phyloP scores from a whole-genome alignment of 1,284 basidiomycete species.

The Pseudomicrostroma phylloplanum region DNA sequence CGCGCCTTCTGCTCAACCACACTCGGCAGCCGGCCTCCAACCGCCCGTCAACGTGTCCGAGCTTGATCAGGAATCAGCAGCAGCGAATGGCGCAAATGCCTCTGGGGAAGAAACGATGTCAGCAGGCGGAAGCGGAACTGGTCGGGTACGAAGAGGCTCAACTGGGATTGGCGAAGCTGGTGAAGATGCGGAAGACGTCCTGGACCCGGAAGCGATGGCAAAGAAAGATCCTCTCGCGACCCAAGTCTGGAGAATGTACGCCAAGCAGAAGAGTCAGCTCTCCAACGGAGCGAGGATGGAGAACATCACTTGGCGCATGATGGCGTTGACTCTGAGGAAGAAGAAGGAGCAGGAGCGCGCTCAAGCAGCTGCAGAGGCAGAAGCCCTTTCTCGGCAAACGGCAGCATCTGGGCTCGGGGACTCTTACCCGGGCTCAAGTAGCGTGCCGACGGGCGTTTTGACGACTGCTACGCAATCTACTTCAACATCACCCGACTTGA shows the following conservation, averaged over 20 bases:
- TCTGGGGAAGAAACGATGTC: not conserved
- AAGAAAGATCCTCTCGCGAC: slow-evolving; percentile 80
- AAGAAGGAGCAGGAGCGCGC: slow-evolving; percentile 55
- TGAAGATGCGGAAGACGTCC: slow-evolving; percentile 21
- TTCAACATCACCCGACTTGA: slow-evolving; percentile 7
- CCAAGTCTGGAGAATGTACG: slow-evolving; percentile 95
- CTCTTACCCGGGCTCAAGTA: not conserved
- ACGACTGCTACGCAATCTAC: not conserved
- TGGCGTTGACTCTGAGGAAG: slow-evolving; percentile 85
- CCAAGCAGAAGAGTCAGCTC: slow-evolving; percentile 74
- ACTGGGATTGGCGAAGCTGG: slow-evolving; percentile 26
- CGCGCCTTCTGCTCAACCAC: no score
- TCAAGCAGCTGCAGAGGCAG: slow-evolving; percentile 18
- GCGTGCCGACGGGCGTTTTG: not conserved
- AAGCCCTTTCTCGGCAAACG: not conserved
- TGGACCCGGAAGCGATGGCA: slow-evolving; percentile 50
- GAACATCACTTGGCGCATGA: slow-evolving; percentile 95
- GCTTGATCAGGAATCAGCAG: no score
- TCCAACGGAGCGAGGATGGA: slow-evolving; percentile 94
- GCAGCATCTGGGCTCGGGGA: no score
- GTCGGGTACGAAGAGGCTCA: slow-evolving; percentile 17
- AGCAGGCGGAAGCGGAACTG: not conserved
- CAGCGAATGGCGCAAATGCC: not conserved
- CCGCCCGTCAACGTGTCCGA: no score
- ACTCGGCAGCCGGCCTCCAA: no score